Evolutionary conservation across 495 filamentous ascomycete species (phyloP).

Genomic region (Hypoxylon lienhwacheense): DNA sequence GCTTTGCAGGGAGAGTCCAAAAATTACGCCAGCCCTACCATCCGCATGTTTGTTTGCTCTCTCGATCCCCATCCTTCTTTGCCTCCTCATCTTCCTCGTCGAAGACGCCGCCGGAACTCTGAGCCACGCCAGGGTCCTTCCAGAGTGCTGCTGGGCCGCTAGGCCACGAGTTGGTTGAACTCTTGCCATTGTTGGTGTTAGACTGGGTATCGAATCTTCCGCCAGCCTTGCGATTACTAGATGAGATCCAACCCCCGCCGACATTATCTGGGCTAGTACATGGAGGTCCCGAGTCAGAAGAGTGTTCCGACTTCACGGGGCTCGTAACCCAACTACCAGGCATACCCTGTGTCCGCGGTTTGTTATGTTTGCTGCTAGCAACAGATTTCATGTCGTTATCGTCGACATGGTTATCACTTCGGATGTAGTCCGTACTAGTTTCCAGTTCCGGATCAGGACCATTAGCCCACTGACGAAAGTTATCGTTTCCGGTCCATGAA

Average conservation of each 20-base stretch:
- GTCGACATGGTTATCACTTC: no score
- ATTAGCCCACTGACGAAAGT: no score
- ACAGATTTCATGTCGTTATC: constrained; percentile 1
- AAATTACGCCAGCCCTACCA: constrained; percentile 12
- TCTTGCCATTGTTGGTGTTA: neutral
- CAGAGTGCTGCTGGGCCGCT: neutral
- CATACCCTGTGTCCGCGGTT: neutral
- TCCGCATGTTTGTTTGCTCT: neutral
- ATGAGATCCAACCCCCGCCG: neutral
- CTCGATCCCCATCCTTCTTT: constrained; percentile 1
- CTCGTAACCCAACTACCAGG: constrained; percentile 10
- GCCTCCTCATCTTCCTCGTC: constrained; percentile 19
- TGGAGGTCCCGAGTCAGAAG: neutral
- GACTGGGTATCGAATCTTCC: no score
- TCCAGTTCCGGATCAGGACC: no score
- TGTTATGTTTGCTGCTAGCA: neutral
- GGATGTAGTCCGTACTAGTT: no score
- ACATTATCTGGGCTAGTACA: constrained; percentile 13
- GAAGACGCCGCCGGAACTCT: constrained; percentile 26
- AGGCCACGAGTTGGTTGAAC: neutral
- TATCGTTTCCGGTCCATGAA: no score
- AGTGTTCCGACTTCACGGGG: constrained; percentile 1
- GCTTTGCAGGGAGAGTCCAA: no score
- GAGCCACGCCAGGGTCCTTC: constrained; percentile 11
- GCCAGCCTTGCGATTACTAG: constrained; percentile 7